phyloP scores from a whole-genome alignment of 129 eudicot genomes.

The Heracleum sosnowskyi region DNA sequence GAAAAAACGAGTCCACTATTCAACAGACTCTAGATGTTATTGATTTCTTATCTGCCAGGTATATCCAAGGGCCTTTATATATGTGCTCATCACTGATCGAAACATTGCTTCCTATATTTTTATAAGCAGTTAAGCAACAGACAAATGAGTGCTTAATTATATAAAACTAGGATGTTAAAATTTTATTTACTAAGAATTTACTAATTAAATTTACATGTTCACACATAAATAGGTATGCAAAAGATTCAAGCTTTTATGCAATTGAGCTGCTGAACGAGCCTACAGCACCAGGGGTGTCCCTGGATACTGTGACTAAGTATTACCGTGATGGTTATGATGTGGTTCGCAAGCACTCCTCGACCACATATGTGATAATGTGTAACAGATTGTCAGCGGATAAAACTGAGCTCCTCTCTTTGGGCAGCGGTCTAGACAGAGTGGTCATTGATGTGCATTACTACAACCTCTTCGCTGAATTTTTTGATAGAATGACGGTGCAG shows the following conservation, averaged over 20 bases:
- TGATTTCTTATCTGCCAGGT: slow-evolving; percentile 59
- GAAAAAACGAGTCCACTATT: slow-evolving; percentile 40
- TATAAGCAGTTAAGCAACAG: background rate
- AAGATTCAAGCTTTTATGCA: slow-evolving; percentile 43
- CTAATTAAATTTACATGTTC: background rate
- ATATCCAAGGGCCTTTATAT: background rate
- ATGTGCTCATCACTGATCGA: background rate
- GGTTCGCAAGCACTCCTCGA: slow-evolving; percentile 44
- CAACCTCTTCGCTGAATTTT: slow-evolving; percentile 31
- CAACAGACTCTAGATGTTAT: slow-evolving; percentile 49
- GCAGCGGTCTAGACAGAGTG: slow-evolving; percentile 26
- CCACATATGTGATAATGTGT: slow-evolving; percentile 47
- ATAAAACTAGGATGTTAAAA: background rate
- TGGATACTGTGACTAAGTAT: slow-evolving; percentile 33
- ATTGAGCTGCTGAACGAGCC: slow-evolving; percentile 73
- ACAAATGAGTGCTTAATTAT: background rate
- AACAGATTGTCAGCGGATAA: slow-evolving; percentile 37
- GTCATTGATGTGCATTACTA: slow-evolving; percentile 73
- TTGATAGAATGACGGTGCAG: slow-evolving; percentile 18
- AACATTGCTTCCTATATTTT: background rate
- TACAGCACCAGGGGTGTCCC: slow-evolving; percentile 36
- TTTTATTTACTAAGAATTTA: background rate
- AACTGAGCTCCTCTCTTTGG: slow-evolving; percentile 53
- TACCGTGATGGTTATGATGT: slow-evolving; percentile 46
- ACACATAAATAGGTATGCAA: slow-evolving; percentile 34